Percentiles rank a stretch among this genome's conserved stretches.
Conservation (phyloP, 2,329 filamentous ascomycete genomes). For the Botrytis byssoidea region DNA sequence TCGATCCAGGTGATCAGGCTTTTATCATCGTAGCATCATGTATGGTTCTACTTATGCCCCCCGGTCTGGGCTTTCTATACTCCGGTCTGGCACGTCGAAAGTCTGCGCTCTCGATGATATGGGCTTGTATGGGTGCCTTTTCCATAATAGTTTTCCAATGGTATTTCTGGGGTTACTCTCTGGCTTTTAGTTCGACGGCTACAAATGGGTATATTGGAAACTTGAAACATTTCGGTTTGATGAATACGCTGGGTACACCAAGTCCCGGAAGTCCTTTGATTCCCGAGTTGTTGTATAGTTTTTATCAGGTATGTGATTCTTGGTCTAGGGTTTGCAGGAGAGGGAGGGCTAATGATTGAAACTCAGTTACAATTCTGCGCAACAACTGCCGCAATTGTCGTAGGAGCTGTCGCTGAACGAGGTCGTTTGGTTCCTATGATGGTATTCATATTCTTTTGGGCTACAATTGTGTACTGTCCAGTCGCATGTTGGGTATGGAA, state of each 20-base stretch:
- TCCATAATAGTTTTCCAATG: slow-evolving; percentile 95
- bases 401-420: slow-evolving; percentile 90
- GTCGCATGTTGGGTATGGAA: slow-evolving; percentile 98
- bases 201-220: slow-evolving; percentile 92
- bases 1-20: slow-evolving; percentile 83
- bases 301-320: slow-evolving; percentile 69
- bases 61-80: slow-evolving; percentile 95
- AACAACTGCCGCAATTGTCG: slow-evolving; percentile 86
- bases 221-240: slow-evolving; percentile 83
- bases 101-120: slow-evolving; percentile 94
- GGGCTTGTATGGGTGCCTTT: slow-evolving; percentile 92
- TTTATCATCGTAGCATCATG: slow-evolving; percentile 87
- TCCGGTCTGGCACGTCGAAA: slow-evolving; percentile 96
- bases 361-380: slow-evolving; percentile 91
- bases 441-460: slow-evolving; percentile 96
- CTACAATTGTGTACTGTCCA: slow-evolving; percentile 95
- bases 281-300: slow-evolving; percentile 86
- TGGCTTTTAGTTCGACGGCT: slow-evolving; percentile 80
- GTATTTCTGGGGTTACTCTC: slow-evolving; percentile 99
- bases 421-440: slow-evolving; percentile 89
- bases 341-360: not conserved
- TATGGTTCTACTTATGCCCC: slow-evolving; percentile 96
- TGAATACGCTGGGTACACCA: slow-evolving; percentile 78
- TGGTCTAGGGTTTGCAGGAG: not conserved
- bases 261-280: slow-evolving; percentile 86